A percentile compares a stretch with the other conserved stretches of the same genome.
Evolutionary conservation across 345 rosid species (phyloP).

Genomic region (Streptanthus diversifolius): DNA sequence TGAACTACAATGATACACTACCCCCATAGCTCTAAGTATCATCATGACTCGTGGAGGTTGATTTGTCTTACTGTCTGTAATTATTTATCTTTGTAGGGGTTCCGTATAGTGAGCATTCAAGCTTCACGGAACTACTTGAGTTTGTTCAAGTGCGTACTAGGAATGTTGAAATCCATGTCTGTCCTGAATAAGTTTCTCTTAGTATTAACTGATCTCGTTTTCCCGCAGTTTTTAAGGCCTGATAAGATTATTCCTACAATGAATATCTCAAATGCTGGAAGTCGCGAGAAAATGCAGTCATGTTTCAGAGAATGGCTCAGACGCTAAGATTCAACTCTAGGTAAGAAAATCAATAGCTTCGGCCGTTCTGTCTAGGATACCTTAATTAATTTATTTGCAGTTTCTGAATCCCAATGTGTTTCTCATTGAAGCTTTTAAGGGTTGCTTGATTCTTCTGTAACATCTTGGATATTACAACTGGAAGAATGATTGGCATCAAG

Average conservation of each 20-base stretch:
- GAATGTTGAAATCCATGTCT: not conserved
- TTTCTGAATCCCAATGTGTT: not conserved
- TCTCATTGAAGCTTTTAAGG: not conserved
- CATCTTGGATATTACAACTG: not conserved
- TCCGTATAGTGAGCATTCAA: constrained; percentile 82
- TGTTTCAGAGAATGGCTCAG: constrained; percentile 66
- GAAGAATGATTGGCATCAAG: not conserved
- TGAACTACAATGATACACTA: not conserved
- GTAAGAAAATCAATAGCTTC: not conserved
- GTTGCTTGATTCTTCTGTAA: constrained; percentile 17
- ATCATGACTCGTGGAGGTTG: not conserved
- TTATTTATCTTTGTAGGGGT: constrained; percentile 46
- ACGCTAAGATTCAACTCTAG: constrained; percentile 19
- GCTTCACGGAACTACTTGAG: constrained; percentile 68
- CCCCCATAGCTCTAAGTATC: not conserved
- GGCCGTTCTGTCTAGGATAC: not conserved
- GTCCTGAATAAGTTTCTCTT: not conserved
- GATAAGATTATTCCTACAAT: constrained; percentile 79
- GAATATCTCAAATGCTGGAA: constrained; percentile 54
- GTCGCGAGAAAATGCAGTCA: constrained; percentile 69
- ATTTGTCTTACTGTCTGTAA: not conserved
- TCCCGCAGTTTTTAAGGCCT: constrained; percentile 57
- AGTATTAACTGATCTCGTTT: constrained; percentile 9
- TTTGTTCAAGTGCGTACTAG: constrained; percentile 58
- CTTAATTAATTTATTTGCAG: not conserved